Percentiles rank a stretch among this genome's conserved stretches.
Conservation (phyloP, 352 stramenopile species). For the Phytophthora hybrid region DNA sequence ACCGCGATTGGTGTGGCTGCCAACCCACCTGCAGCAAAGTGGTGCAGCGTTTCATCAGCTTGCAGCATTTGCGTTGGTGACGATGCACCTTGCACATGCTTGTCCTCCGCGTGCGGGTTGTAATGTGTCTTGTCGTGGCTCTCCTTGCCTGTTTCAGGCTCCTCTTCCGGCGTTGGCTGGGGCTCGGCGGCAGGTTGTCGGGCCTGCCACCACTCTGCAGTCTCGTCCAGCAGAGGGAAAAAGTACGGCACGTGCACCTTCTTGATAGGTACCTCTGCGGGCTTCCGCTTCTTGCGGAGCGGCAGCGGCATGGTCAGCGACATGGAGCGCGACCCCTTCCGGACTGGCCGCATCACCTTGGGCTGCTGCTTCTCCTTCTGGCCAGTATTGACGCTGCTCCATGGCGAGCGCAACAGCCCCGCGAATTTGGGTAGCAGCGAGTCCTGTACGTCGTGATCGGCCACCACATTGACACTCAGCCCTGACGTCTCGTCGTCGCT, state of each 20-base stretch:
- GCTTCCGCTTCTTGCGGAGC: constrained; percentile 26
- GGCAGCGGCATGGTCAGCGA: constrained; percentile 33
- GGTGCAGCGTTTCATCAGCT: neutral
- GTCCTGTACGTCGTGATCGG: constrained; percentile 35
- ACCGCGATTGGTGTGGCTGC: constrained; percentile 8
- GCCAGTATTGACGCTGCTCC: constrained; percentile 8
- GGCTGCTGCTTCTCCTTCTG: constrained; percentile 15
- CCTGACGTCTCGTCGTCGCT: constrained; percentile 38
- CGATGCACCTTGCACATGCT: neutral
- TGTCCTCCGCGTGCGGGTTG: neutral
- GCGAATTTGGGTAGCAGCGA: constrained; percentile 36
- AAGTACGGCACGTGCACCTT: constrained; percentile 69
- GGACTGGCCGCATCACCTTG: constrained; percentile 28
- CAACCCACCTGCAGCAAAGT: neutral
- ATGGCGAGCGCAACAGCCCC: constrained; percentile 32
- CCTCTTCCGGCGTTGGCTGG: constrained; percentile 27
- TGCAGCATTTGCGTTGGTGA: neutral
- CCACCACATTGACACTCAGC: constrained; percentile 25
- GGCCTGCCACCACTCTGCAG: constrained; percentile 59
- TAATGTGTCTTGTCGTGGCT: neutral
- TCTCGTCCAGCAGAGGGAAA: constrained; percentile 70
- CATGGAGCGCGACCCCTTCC: constrained; percentile 25
- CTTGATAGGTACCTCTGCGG: constrained; percentile 34
- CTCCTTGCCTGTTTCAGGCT: constrained; percentile 18
- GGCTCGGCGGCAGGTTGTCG: constrained; percentile 14